phyloP scores from a whole-genome alignment of 2,329 filamentous ascomycete species.

The Ceratocystis cacaofunesta region DNA sequence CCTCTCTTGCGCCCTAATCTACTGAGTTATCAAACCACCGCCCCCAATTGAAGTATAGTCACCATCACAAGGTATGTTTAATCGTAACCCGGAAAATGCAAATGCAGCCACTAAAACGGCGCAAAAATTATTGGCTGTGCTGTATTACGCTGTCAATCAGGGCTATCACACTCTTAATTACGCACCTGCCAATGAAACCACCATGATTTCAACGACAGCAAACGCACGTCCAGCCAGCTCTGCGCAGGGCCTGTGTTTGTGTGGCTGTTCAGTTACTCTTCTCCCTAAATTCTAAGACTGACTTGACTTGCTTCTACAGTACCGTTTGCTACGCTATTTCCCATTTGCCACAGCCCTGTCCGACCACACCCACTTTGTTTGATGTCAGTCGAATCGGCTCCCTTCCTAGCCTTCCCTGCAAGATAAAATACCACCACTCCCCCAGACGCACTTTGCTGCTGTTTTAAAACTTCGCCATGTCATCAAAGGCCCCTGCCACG shows the following conservation, averaged over 20 bases:
- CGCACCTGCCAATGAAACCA: neutral
- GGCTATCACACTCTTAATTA: neutral
- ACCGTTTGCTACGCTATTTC: neutral
- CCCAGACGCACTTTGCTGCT: neutral
- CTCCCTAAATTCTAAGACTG: neutral
- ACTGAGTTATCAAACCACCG: neutral
- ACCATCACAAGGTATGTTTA: neutral
- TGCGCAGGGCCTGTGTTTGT: neutral
- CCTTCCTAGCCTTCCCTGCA: neutral
- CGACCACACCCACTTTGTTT: neutral
- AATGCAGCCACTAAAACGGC: neutral
- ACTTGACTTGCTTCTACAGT: neutral
- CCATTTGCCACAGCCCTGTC: neutral
- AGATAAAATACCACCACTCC: neutral
- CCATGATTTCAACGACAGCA: neutral
- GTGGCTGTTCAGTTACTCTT: neutral
- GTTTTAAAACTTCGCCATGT: neutral
- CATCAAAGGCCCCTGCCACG: neutral
- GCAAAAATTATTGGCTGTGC: neutral
- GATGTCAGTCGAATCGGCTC: neutral
- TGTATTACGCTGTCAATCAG: neutral
- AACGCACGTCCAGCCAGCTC: neutral
- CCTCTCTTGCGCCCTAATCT: neutral
- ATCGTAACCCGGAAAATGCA: neutral
- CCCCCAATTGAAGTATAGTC: neutral